Evolutionary conservation across 139 green algal species (phyloP).

Genomic region (Dunaliella sp.): DNA sequence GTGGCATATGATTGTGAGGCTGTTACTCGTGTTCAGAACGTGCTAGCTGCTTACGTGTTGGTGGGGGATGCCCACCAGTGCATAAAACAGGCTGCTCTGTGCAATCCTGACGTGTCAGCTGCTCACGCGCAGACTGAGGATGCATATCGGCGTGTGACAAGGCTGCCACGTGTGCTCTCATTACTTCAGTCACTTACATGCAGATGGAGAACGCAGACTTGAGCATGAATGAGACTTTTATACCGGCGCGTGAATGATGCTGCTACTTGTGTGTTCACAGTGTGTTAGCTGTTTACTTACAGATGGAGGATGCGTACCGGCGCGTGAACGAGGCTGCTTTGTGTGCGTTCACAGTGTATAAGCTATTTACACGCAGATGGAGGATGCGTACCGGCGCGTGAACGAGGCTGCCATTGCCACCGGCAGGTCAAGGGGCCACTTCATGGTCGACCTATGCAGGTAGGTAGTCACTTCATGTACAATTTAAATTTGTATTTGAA

Average conservation of each 20-base stretch:
- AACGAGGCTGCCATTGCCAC: slow-evolving; percentile 52
- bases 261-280: no score
- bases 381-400: slow-evolving; percentile 63
- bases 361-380: slow-evolving; percentile 60
- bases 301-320: slow-evolving; percentile 73
- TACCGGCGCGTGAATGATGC: neutral
- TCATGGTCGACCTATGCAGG: slow-evolving; percentile 73
- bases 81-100: slow-evolving; percentile 55
- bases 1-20: no score
- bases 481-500: no score
- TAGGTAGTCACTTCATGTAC: no score
- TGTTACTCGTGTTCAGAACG: no score
- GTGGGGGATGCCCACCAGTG: slow-evolving; percentile 69
- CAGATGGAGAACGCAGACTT: no score
- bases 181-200: no score
- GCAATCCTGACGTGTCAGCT: neutral
- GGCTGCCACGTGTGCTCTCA: no score
- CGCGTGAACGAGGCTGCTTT: slow-evolving; percentile 58
- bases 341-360: neutral
- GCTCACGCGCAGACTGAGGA: slow-evolving; percentile 61
- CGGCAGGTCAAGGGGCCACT: slow-evolving; percentile 64
- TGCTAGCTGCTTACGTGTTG: slow-evolving; percentile 23
- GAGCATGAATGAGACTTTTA: neutral
- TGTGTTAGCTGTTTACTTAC: slow-evolving; percentile 4
- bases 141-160: slow-evolving; percentile 66